Conservation (phyloP, 208 protist species). For the Acanthamoeba healyi region DNA sequence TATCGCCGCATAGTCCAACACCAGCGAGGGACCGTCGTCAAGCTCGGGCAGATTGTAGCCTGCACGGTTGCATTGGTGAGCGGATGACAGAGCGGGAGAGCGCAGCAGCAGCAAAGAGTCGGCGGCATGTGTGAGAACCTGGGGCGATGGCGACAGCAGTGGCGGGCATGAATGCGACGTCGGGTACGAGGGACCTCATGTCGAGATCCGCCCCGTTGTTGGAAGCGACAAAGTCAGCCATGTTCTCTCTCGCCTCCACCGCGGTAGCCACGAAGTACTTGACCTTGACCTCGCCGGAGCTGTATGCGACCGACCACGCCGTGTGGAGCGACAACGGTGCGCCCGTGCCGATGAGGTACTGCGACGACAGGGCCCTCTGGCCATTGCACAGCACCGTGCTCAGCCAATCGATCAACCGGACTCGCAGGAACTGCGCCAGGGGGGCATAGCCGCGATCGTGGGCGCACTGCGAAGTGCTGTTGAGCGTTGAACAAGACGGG, state of each 20-base stretch:
- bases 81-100: background rate
- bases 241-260: background rate
- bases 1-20: background rate
- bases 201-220: background rate
- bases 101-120: too few species aligned
- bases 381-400: background rate
- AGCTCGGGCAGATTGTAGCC: conserved; percentile 3
- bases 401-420: background rate
- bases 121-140: background rate
- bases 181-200: background rate
- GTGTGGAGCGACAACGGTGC: background rate
- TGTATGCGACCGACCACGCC: background rate
- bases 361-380: background rate
- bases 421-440: too few species aligned
- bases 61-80: background rate
- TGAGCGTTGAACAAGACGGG: too few species aligned
- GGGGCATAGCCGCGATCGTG: too few species aligned
- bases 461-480: too few species aligned
- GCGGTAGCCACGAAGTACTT: background rate
- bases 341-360: background rate
- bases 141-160: background rate
- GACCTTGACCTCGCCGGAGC: background rate
- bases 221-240: background rate
- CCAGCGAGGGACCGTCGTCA: background rate
- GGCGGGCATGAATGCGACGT: background rate